A percentile compares a stretch with the other conserved stretches of the same genome.
These are phyloP conservation scores for Penicillium verhagenii DNA, from an alignment of 495 filamentous ascomycete species.

Conservation along the genomic window DNA sequence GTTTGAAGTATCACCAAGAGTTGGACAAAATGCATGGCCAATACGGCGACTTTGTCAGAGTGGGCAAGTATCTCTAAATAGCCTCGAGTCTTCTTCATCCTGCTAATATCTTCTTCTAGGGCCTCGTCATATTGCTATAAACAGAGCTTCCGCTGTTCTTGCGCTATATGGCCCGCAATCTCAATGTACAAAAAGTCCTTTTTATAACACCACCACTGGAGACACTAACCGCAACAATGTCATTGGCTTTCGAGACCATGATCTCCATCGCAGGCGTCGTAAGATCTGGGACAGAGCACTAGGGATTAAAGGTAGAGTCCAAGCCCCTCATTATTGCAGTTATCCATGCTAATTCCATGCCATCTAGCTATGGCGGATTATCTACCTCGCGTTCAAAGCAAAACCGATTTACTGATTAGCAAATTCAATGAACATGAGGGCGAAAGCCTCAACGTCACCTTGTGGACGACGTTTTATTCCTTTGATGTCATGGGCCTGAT, in stretches of 20 bases:
- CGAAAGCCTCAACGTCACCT: neutral
- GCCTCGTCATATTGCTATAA: conserved; percentile 25
- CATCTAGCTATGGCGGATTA: conserved; percentile 5
- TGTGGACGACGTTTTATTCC: neutral
- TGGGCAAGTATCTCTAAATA: neutral
- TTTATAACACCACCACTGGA: neutral
- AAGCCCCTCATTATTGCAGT: neutral
- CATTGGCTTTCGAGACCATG: conserved; percentile 27
- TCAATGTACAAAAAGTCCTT: neutral
- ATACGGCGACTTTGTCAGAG: neutral
- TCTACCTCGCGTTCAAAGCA: neutral
- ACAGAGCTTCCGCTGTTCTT: neutral
- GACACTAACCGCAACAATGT: conserved; percentile 19
- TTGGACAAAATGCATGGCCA: conserved; percentile 10
- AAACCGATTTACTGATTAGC: neutral
- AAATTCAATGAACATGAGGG: neutral
- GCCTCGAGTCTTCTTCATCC: too few species aligned
- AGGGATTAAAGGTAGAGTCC: neutral
- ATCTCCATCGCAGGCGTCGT: conserved; percentile 33
- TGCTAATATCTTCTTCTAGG: conserved; percentile 8
- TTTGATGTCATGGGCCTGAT: neutral
- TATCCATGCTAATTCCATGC: neutral
- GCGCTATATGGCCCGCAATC: neutral
- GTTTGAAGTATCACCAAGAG: conserved; percentile 35
- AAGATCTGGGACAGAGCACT: conserved; percentile 10